phyloP scores from a whole-genome alignment of 495 filamentous ascomycete species.

The Podospora anserina region DNA sequence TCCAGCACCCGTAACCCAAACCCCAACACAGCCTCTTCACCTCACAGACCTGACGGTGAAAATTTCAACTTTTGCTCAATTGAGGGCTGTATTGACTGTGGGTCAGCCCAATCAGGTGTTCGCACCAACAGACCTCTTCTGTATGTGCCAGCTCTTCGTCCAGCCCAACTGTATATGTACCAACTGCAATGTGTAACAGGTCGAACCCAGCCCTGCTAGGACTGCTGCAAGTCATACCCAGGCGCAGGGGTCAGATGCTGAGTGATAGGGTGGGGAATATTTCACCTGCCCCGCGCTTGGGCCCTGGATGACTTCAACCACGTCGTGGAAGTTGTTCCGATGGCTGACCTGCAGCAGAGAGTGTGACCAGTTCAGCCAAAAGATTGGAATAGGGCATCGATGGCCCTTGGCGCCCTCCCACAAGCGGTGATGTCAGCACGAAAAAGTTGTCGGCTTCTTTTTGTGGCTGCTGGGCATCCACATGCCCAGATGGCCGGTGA shows the following conservation, averaged over 20 bases:
- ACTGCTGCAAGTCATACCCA: constrained; percentile 23
- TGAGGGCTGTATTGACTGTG: background rate
- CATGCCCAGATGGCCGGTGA: background rate
- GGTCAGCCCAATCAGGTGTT: background rate
- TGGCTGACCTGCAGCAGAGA: background rate
- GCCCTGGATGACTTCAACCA: background rate
- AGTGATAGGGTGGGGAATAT: constrained; percentile 18
- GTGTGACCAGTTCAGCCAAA: background rate
- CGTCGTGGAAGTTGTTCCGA: background rate
- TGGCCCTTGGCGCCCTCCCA: constrained; percentile 1
- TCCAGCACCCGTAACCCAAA: background rate
- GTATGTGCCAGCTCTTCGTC: constrained; percentile 1
- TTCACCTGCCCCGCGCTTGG: constrained; percentile 8
- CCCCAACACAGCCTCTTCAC: background rate
- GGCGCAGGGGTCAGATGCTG: constrained; percentile 16
- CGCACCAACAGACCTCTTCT: background rate
- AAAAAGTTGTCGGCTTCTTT: background rate
- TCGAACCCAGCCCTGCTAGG: constrained; percentile 10
- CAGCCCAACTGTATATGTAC: constrained; percentile 15
- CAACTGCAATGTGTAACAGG: background rate
- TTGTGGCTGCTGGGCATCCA: background rate
- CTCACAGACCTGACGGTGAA: background rate
- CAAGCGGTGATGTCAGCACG: constrained; percentile 2
- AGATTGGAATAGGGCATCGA: constrained; percentile 16
- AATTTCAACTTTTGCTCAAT: background rate